Percentiles rank a stretch among this genome's conserved stretches.
Conservation (phyloP, 495 filamentous ascomycete genomes). For the Neurospora tetraspora region DNA sequence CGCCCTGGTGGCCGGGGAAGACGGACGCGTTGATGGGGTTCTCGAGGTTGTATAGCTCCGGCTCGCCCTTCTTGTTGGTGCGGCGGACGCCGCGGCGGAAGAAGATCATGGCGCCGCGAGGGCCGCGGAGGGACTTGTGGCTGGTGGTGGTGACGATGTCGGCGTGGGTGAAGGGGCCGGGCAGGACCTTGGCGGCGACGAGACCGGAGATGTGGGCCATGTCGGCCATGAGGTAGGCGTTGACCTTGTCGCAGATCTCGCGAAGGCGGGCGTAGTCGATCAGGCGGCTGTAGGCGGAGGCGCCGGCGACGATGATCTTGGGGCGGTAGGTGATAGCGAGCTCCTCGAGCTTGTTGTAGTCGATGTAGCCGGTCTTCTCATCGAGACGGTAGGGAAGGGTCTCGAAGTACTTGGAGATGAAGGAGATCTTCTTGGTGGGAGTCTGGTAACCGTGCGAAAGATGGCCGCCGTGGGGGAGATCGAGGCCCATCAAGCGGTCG, state of each 20-base stretch:
- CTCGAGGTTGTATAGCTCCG: conserved; percentile 85
- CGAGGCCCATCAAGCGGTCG: conserved; percentile 93
- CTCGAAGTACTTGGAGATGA: conserved; percentile 97
- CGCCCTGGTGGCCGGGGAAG: conserved; percentile 98
- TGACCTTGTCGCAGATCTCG: conserved; percentile 77
- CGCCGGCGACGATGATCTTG: conserved; percentile 90
- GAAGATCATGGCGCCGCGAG: conserved; percentile 96
- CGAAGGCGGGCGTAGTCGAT: conserved; percentile 89
- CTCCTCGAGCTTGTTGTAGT: conserved; percentile 84
- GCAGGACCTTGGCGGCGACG: conserved; percentile 82
- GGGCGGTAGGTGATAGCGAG: conserved; percentile 80
- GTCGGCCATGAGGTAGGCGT: conserved; percentile 84
- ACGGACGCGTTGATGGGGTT: conserved; percentile 91
- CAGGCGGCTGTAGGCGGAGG: conserved; percentile 87
- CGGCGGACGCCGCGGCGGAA: conserved; percentile 83
- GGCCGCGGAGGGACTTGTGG: conserved; percentile 92
- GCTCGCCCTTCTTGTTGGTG: conserved; percentile 77
- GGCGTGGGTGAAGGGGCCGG: conserved; percentile 76
- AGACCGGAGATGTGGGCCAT: conserved; percentile 98
- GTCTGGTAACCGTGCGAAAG: conserved; percentile 97
- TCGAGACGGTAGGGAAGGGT: conserved; percentile 90
- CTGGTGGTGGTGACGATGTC: conserved; percentile 98
- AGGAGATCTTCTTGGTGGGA: conserved; percentile 96
- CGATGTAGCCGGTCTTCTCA: conserved; percentile 82
- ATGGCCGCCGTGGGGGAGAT: conserved; percentile 93